Evolutionary conservation across 179 eudicot genomes (phyloP).

Genomic region (Silene vulgaris): DNA sequence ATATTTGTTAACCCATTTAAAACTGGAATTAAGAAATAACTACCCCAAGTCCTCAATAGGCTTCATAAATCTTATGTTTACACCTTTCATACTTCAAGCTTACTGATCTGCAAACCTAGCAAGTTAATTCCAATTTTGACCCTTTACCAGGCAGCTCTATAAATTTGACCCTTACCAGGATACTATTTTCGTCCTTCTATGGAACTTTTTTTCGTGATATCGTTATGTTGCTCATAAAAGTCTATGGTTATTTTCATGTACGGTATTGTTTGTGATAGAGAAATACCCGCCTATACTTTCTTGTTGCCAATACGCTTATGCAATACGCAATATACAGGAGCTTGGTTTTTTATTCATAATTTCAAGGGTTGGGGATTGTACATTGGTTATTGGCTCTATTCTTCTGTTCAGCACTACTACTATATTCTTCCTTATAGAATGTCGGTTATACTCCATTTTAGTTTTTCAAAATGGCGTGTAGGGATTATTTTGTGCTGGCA

Average conservation of each 20-base stretch:
- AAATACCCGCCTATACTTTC: neutral
- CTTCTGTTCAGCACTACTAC: neutral
- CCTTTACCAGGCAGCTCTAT: neutral
- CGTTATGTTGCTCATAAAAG: too few species aligned
- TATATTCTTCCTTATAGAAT: neutral
- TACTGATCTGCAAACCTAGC: neutral
- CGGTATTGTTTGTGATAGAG: neutral
- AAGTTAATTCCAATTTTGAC: neutral
- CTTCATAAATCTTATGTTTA: neutral
- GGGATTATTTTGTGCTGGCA: neutral
- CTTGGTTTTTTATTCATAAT: neutral
- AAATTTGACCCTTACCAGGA: neutral
- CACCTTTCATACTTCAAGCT: neutral
- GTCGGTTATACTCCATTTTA: neutral
- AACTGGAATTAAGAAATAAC: too few species aligned
- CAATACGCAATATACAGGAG: neutral
- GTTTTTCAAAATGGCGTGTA: neutral
- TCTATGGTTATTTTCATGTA: constrained; percentile 5
- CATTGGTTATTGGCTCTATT: constrained; percentile 2
- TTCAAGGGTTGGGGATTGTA: neutral
- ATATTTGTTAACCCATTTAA: too few species aligned
- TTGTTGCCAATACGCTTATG: neutral
- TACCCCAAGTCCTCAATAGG: too few species aligned
- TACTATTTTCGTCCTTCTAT: neutral
- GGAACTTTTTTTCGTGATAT: neutral